Evolutionary conservation across 306 rosid genomes (phyloP).

Genomic region (Ziziphus jujuba): DNA sequence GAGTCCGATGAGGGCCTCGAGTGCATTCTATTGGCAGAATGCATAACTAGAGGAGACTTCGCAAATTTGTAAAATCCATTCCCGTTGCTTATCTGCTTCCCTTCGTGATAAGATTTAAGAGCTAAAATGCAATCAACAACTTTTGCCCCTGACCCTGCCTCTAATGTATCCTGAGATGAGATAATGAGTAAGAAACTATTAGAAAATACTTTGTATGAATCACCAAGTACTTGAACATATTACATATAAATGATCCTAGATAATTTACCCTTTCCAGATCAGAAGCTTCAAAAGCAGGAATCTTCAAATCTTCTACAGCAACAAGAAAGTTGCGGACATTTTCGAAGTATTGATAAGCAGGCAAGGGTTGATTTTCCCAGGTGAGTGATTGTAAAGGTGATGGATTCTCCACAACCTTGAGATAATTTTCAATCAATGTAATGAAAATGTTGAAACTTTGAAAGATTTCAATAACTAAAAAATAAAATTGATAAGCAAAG

Average conservation of each 20-base stretch:
- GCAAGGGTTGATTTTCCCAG: constrained; percentile 79
- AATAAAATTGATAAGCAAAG: not conserved
- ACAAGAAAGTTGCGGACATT: constrained; percentile 85
- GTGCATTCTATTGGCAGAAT: constrained; percentile 51
- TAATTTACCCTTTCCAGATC: constrained; percentile 78
- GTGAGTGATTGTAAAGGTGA: constrained; percentile 43
- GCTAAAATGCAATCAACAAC: constrained; percentile 85
- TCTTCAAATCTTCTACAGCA: constrained; percentile 65
- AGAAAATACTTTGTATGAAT: not conserved
- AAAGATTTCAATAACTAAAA: not conserved
- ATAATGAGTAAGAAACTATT: constrained; percentile 9
- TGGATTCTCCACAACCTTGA: constrained; percentile 83
- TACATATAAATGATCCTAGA: not conserved
- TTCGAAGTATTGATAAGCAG: constrained; percentile 94
- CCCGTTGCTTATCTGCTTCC: constrained; percentile 48
- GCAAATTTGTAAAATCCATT: constrained; percentile 47
- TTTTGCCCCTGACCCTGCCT: constrained; percentile 64
- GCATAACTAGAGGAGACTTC: constrained; percentile 67
- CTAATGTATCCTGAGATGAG: constrained; percentile 68
- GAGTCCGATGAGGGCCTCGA: constrained; percentile 63
- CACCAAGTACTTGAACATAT: constrained; percentile 4
- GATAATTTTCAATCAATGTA: constrained; percentile 5
- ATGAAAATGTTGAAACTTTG: not conserved
- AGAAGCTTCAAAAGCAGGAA: constrained; percentile 92
- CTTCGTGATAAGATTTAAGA: constrained; percentile 68